Percentiles rank a stretch among this genome's conserved stretches.
phyloP scores from a whole-genome alignment of 1,284 basidiomycete genomes.

The Mycosarcoma maydis region DNA sequence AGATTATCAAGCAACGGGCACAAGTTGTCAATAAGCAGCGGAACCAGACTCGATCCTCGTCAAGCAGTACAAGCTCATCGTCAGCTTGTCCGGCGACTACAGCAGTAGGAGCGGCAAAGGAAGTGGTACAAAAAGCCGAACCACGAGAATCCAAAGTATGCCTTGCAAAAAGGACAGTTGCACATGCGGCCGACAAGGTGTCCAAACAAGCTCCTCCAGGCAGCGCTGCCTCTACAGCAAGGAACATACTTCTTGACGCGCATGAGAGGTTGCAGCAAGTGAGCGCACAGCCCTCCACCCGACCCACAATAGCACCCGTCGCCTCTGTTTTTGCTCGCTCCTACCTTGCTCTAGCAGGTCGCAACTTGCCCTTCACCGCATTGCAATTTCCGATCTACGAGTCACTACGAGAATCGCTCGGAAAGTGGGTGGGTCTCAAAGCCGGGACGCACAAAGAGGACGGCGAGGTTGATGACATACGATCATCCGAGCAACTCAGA shows the following conservation, averaged over 20 bases:
- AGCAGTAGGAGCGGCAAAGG: constrained; percentile 22
- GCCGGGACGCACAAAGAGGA: constrained; percentile 43
- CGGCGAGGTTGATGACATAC: constrained; percentile 41
- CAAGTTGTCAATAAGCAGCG: constrained; percentile 54
- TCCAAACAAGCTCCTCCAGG: constrained; percentile 32
- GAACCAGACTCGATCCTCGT: neutral
- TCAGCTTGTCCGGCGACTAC: constrained; percentile 17
- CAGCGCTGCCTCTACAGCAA: constrained; percentile 35
- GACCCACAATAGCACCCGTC: constrained; percentile 17
- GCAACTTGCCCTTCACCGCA: constrained; percentile 62
- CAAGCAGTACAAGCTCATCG: neutral
- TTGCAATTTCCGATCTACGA: constrained; percentile 63
- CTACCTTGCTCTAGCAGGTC: constrained; percentile 54
- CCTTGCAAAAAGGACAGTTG: constrained; percentile 24
- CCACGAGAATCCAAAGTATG: constrained; percentile 11
- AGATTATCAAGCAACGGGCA: constrained; percentile 59
- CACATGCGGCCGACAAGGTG: constrained; percentile 32
- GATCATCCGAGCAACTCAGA: constrained; percentile 24
- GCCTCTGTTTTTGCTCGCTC: constrained; percentile 38
- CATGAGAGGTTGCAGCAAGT: constrained; percentile 17
- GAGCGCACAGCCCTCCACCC: constrained; percentile 1
- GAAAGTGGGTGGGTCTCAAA: constrained; percentile 37
- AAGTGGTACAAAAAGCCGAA: constrained; percentile 12
- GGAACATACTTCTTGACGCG: constrained; percentile 31
- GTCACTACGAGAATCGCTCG: constrained; percentile 35